phyloP scores from a whole-genome alignment of 2,329 filamentous ascomycete species.

The Zymoseptoria passerinii region DNA sequence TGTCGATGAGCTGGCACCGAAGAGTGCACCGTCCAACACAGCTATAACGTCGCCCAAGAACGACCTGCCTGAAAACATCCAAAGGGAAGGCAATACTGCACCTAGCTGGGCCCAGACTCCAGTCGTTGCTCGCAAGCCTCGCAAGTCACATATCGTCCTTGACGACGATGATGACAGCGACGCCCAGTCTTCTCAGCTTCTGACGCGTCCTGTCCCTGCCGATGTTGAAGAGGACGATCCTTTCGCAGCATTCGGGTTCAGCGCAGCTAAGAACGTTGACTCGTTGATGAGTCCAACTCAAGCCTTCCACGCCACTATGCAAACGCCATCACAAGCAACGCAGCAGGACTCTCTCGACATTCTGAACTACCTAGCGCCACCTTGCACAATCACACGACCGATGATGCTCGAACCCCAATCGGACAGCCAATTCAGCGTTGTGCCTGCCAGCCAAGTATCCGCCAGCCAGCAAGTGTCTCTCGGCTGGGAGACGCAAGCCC shows the following conservation, averaged over 20 bases:
- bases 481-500: slow-evolving; percentile 26
- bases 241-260: slow-evolving; percentile 29
- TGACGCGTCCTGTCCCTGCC: neutral
- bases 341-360: slow-evolving; percentile 38
- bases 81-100: neutral
- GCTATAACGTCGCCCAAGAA: neutral
- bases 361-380: slow-evolving; percentile 27
- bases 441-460: slow-evolving; percentile 20
- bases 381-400: slow-evolving; percentile 15
- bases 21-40: neutral
- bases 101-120: slow-evolving; percentile 4
- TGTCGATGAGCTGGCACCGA: slow-evolving; percentile 17
- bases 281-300: slow-evolving; percentile 29
- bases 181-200: slow-evolving; percentile 5
- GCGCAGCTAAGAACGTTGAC: slow-evolving; percentile 13
- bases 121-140: slow-evolving; percentile 15
- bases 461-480: slow-evolving; percentile 32
- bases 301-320: slow-evolving; percentile 31
- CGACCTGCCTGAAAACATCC: neutral
- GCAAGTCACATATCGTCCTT: slow-evolving; percentile 26
- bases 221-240: slow-evolving; percentile 21
- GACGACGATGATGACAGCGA: slow-evolving; percentile 32
- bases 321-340: slow-evolving; percentile 27
- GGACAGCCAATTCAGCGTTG: slow-evolving; percentile 12
- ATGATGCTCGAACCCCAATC: slow-evolving; percentile 8